Percentiles rank a stretch among this genome's conserved stretches.
Evolutionary conservation across 1,139 yeast species (phyloP).

Genomic region (Candida labiduridarum): DNA sequence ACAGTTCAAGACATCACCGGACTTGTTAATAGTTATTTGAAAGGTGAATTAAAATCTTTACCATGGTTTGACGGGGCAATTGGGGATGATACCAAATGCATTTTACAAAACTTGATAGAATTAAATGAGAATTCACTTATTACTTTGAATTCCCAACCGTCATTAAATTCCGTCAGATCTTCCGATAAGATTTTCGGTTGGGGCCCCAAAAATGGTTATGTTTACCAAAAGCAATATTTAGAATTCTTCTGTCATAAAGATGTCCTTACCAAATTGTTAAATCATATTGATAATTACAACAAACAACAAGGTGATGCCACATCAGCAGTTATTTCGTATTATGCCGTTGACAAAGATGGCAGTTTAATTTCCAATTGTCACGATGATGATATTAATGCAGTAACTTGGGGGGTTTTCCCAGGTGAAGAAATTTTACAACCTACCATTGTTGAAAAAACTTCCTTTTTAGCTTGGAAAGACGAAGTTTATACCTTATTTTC

Average conservation of each 20-base stretch:
- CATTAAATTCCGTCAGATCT: constrained; percentile 78
- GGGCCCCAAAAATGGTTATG: constrained; percentile 94
- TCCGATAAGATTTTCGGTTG: constrained; percentile 79
- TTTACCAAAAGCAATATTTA: constrained; percentile 89
- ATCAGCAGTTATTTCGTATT: constrained; percentile 63
- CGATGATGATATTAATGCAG: constrained; percentile 85
- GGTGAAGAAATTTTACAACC: constrained; percentile 91
- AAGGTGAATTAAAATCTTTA: constrained; percentile 70
- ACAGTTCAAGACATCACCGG: constrained; percentile 58
- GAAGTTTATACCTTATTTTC: constrained; percentile 83
- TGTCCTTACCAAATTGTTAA: constrained; percentile 42
- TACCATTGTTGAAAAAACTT: constrained; percentile 86
- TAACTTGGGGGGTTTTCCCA: constrained; percentile 97
- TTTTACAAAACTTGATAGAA: constrained; percentile 58
- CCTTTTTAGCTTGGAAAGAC: constrained; percentile 95
- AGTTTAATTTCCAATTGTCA: constrained; percentile 65
- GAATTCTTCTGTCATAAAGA: constrained; percentile 77
- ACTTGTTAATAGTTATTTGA: constrained; percentile 65
- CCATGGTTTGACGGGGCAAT: constrained; percentile 97
- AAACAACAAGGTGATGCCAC: constrained; percentile 40
- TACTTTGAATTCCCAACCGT: constrained; percentile 95
- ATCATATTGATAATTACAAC: constrained; percentile 40
- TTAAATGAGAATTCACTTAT: constrained; percentile 69
- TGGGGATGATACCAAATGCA: constrained; percentile 71
- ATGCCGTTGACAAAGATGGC: constrained; percentile 71